These are phyloP conservation scores for Dothidotthia symphoricarpi DNA, from an alignment of 2,329 filamentous ascomycete species.

Conservation along the genomic window DNA sequence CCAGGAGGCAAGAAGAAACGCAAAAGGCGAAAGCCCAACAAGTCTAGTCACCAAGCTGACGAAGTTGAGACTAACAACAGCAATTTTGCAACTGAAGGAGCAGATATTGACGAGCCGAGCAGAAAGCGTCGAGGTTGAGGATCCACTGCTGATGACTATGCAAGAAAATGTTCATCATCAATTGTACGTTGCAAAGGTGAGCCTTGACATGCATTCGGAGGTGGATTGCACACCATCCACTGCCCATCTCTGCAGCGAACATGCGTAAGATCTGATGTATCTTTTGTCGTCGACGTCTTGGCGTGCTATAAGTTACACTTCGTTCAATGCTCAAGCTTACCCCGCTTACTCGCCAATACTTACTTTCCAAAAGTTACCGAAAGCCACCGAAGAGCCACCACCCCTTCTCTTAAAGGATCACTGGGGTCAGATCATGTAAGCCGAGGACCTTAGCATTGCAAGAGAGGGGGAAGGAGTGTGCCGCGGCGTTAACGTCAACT, in stretches of 20 bases:
- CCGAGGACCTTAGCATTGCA: conserved; percentile 8
- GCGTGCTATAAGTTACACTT: conserved; percentile 3
- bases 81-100: conserved; percentile 3
- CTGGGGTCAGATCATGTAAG: conserved; percentile 5
- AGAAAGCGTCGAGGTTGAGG: conserved; percentile 21
- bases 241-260: not conserved
- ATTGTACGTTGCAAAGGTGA: too few species aligned
- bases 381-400: conserved; percentile 9
- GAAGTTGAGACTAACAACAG: conserved; percentile 6
- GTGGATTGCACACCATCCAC: not conserved
- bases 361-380: conserved; percentile 20
- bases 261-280: too few species aligned
- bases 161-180: too few species aligned
- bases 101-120: conserved; percentile 9
- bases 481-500: conserved; percentile 2
- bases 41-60: conserved; percentile 3
- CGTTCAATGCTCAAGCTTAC: conserved; percentile 13
- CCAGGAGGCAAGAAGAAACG: conserved; percentile 23
- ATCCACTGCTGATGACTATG: not conserved
- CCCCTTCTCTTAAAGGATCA: not conserved
- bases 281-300: too few species aligned
- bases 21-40: conserved; percentile 20
- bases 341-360: conserved; percentile 24
- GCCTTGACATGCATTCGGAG: too few species aligned
- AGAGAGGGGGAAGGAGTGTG: conserved; percentile 4